Percentiles rank a stretch among this genome's conserved stretches.
Conservation (phyloP, 2,329 filamentous ascomycete genomes). For the Diaporthe capsici region DNA sequence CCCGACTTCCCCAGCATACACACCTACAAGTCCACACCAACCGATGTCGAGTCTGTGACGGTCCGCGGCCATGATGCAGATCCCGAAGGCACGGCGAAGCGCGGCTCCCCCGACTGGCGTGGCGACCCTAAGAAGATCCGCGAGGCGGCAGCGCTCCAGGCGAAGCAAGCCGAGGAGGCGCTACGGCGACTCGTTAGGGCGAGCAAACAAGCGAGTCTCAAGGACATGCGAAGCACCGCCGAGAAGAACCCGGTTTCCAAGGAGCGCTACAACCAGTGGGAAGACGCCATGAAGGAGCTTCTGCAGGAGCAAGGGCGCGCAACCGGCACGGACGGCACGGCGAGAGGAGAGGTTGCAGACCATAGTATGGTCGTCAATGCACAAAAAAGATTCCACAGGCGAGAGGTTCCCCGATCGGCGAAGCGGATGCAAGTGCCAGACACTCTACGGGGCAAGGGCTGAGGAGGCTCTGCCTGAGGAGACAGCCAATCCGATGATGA, state of each 20-base stretch:
- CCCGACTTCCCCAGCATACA: slow-evolving; percentile 75
- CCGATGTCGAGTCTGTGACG: slow-evolving; percentile 54
- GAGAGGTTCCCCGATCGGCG: slow-evolving; percentile 64
- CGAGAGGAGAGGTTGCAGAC: slow-evolving; percentile 67
- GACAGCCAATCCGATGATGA: background rate
- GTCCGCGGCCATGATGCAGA: slow-evolving; percentile 46
- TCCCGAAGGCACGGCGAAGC: slow-evolving; percentile 43
- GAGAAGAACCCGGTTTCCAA: slow-evolving; percentile 66
- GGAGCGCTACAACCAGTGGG: slow-evolving; percentile 72
- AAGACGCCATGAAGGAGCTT: slow-evolving; percentile 71
- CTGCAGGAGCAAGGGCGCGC: slow-evolving; percentile 53
- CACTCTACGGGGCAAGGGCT: slow-evolving; percentile 46
- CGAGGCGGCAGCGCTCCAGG: slow-evolving; percentile 71
- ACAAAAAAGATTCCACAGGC: slow-evolving; percentile 65
- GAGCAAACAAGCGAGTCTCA: slow-evolving; percentile 75
- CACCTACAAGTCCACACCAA: slow-evolving; percentile 73
- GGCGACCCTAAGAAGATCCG: slow-evolving; percentile 71
- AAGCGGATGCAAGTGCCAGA: slow-evolving; percentile 51
- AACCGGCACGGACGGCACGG: slow-evolving; percentile 42
- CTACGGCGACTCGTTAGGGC: slow-evolving; percentile 71
- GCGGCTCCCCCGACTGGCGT: slow-evolving; percentile 48
- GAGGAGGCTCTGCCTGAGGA: slow-evolving; percentile 25
- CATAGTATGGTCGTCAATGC: slow-evolving; percentile 76
- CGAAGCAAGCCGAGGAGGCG: slow-evolving; percentile 74
- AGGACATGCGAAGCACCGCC: slow-evolving; percentile 71